Evolutionary conservation across 352 stramenopile species (phyloP), one percentile per base, ranked within the genome.

Genomic region (Pythium vanterpoolii): DNA sequence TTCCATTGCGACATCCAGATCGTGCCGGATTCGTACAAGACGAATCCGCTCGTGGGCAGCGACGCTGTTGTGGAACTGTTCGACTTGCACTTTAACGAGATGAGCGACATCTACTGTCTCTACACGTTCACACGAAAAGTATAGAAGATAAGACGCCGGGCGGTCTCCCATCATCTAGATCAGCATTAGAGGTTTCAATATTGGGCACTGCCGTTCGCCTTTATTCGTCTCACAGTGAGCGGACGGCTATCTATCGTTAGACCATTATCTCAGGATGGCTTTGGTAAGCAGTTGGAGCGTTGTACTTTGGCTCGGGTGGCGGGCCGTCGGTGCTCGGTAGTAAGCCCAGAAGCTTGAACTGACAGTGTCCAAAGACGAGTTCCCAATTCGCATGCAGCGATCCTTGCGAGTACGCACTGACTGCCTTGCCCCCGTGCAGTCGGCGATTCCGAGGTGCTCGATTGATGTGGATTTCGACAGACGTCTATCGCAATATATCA

Each of bases 61-160:
- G 79, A 89, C 23, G 75, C 77, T 1, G 69, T 72, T 1, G 67
- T 85, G 19, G 80, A 91, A 66, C 65, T 95, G 27, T 95, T 95
- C 45, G 67, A 84, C 59, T 62, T 96, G 53, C 86, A 96, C 60
- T 96, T 96, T 68, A 93, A 93, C 73, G 86, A 96, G 61, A 93
- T 96, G 86, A 89, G 76, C 62, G 86, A 95, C 65, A 76, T 85
- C 62, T 95, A 95, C 70, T 91, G 82, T 69, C 77, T 92, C 56
- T 95, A 95, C 76, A 90, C 78, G 8, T 94, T 94, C 55, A 86
- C 73, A 38, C 70, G 66, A 11, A 73, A 80, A 62, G 18, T 42
- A 31, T 69, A 73, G 55, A 58, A 5, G 11, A 39, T n/a, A 2
- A 13, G 14, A 50, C 33, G 8, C 26, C 26, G 24, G 24, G 11